These are phyloP conservation scores for Fusarium domesticum DNA, from an alignment of 2,329 filamentous ascomycete genomes.

Conservation along the genomic window DNA sequence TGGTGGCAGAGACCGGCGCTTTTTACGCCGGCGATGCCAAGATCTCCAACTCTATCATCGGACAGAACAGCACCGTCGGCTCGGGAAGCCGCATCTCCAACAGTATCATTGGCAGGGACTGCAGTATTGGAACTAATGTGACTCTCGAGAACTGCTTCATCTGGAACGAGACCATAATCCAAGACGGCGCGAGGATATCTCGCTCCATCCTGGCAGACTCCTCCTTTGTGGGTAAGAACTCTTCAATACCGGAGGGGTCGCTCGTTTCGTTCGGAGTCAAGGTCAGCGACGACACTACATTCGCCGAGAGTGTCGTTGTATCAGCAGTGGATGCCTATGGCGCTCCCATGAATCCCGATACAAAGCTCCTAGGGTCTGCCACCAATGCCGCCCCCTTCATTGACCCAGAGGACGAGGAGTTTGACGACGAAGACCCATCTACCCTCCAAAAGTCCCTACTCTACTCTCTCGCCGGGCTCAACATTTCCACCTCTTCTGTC, in stretches of 20 bases:
- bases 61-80: slow-evolving; percentile 71
- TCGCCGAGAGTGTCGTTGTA: slow-evolving; percentile 37
- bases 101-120: slow-evolving; percentile 79
- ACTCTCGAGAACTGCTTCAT: slow-evolving; percentile 76
- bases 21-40: slow-evolving; percentile 69
- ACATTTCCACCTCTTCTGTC: slow-evolving; percentile 53
- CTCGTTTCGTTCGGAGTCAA: slow-evolving; percentile 77
- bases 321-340: slow-evolving; percentile 38
- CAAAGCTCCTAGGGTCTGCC: slow-evolving; percentile 44
- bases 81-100: slow-evolving; percentile 67
- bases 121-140: slow-evolving; percentile 82
- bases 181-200: slow-evolving; percentile 67
- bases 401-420: slow-evolving; percentile 48
- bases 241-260: slow-evolving; percentile 66
- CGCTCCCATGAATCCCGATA: slow-evolving; percentile 40
- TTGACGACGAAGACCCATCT: slow-evolving; percentile 49
- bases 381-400: slow-evolving; percentile 51
- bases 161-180: slow-evolving; percentile 80
- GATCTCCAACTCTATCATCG: slow-evolving; percentile 71
- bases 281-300: slow-evolving; percentile 59
- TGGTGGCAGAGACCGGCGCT: slow-evolving; percentile 78
- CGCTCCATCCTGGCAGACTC: slow-evolving; percentile 75
- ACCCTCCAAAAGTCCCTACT: slow-evolving; percentile 54
- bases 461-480: slow-evolving; percentile 51
- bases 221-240: slow-evolving; percentile 67